Percentiles rank a stretch among this genome's conserved stretches.
phyloP scores from a whole-genome alignment of 305 asterid genomes.

The Striga hermonthica region DNA sequence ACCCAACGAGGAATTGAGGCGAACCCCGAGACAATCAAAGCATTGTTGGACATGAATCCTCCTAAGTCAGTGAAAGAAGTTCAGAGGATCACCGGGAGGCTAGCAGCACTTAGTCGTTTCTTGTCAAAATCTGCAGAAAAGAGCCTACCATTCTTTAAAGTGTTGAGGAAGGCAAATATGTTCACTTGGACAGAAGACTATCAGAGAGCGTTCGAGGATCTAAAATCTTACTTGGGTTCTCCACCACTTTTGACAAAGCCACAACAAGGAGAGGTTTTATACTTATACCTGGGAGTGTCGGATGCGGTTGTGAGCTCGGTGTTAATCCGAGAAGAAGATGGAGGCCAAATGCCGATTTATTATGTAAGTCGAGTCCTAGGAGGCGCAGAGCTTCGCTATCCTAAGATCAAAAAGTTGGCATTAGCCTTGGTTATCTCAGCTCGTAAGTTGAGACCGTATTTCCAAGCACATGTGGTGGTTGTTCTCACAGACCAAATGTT shows the following conservation, averaged over 20 bases:
- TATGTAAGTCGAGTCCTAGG: background rate
- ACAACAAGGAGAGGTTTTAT: background rate
- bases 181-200: background rate
- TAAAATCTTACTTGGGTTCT: background rate
- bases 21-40: background rate
- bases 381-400: background rate
- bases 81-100: background rate
- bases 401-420: background rate
- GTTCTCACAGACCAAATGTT: background rate
- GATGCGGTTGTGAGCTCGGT: background rate
- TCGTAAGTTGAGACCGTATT: background rate
- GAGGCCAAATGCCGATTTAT: background rate
- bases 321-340: background rate
- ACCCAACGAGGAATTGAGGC: background rate
- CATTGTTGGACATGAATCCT: background rate
- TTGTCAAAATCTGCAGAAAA: background rate
- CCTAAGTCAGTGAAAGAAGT: background rate
- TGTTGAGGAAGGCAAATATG: background rate
- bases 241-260: background rate
- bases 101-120: background rate
- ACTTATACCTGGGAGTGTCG: background rate
- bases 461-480: background rate
- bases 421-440: background rate
- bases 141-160: background rate
- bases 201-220: background rate